Conservation (phyloP, 2,329 filamentous ascomycete genomes). For the Fusarium bulbicola region DNA sequence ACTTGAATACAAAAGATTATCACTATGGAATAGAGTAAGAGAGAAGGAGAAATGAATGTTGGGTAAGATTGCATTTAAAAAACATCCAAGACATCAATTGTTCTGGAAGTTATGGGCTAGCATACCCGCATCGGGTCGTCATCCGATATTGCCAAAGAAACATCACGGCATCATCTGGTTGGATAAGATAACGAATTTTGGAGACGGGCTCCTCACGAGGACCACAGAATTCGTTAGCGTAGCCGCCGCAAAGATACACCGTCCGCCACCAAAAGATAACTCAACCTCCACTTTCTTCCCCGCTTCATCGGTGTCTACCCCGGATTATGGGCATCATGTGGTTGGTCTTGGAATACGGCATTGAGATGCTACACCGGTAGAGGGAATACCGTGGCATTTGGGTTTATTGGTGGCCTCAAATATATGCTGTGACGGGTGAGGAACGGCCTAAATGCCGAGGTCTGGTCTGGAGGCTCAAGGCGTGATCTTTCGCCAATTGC, state of each 20-base stretch:
- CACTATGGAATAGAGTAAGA: rapidly evolving
- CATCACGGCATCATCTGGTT: not conserved
- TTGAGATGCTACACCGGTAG: not conserved
- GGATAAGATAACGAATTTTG: not conserved
- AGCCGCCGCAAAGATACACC: slow-evolving; percentile 8
- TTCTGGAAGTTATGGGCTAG: not conserved
- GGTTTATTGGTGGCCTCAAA: not conserved
- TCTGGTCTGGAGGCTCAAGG: not conserved
- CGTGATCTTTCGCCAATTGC: not conserved
- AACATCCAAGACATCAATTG: not conserved
- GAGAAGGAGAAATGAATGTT: rapidly evolving
- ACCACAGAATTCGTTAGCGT: slow-evolving; percentile 15
- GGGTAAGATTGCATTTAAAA: not conserved
- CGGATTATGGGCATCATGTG: slow-evolving; percentile 9
- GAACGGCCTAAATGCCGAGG: rapidly evolving
- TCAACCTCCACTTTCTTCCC: slow-evolving; percentile 5
- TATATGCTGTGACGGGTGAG: rapidly evolving
- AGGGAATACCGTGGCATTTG: rapidly evolving
- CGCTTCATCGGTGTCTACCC: slow-evolving; percentile 12
- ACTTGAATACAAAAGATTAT: rapidly evolving
- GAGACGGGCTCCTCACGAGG: slow-evolving; percentile 1
- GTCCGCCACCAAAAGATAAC: not conserved
- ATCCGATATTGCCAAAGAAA: slow-evolving; percentile 10
- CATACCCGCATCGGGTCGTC: not conserved
- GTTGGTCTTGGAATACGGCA: not conserved